These are phyloP conservation scores for Cymbopogon citratus DNA, from an alignment of 176 grass and related monocot genomes.

Conservation along the genomic window DNA sequence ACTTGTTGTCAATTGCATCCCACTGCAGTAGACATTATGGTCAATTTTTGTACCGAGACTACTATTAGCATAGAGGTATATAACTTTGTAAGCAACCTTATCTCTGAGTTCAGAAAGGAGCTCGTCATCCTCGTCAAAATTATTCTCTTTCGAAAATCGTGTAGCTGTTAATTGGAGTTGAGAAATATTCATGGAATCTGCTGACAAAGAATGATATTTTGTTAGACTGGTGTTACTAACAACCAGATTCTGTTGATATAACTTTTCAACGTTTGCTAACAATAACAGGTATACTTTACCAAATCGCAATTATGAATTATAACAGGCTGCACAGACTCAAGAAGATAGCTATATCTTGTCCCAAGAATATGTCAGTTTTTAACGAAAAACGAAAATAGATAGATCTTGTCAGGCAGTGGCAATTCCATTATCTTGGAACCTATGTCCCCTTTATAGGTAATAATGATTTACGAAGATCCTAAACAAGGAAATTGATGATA, in stretches of 20 bases:
- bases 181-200: conserved; percentile 53
- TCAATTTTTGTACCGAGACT: neutral
- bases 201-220: neutral
- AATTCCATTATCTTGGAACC: neutral
- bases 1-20: conserved; percentile 76
- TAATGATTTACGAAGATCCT: neutral
- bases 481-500: neutral
- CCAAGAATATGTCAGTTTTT: neutral
- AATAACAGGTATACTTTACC: neutral
- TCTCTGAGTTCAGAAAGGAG: conserved; percentile 41
- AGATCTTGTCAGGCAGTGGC: neutral
- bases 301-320: neutral
- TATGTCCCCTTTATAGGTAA: neutral
- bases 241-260: neutral
- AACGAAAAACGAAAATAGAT: neutral
- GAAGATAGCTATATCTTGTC: neutral
- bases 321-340: neutral
- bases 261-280: neutral
- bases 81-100: conserved; percentile 42
- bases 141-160: conserved; percentile 48
- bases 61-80: neutral
- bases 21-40: conserved; percentile 34
- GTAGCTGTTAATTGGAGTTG: conserved; percentile 34
- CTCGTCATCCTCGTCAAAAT: conserved; percentile 23
- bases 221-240: neutral